Evolutionary conservation across 176 grass and related monocot species (phyloP).

Genomic region (Echinochloa phyllopogon): DNA sequence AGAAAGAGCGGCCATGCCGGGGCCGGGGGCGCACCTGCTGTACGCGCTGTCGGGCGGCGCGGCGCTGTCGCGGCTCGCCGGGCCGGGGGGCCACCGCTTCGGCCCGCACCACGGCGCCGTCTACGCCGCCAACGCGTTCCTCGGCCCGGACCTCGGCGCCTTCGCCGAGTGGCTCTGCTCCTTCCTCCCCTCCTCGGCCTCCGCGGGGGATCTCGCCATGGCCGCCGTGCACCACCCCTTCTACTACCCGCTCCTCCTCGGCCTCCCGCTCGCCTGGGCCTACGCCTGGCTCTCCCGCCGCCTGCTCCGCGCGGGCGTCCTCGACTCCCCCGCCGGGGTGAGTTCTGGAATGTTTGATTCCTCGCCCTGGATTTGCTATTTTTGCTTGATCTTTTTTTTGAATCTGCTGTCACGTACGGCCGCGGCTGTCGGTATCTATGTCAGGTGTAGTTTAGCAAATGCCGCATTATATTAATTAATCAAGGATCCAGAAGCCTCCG

Average conservation of each 20-base stretch:
- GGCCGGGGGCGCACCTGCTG: constrained; percentile 88
- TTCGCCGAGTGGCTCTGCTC: constrained; percentile 93
- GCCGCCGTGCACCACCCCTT: constrained; percentile 78
- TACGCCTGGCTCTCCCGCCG: constrained; percentile 68
- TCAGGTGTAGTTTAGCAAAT: neutral
- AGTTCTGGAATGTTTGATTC: neutral
- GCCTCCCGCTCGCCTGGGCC: constrained; percentile 69
- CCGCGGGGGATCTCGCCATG: constrained; percentile 63
- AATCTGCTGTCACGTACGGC: neutral
- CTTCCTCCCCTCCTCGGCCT: constrained; percentile 32
- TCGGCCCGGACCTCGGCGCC: constrained; percentile 87
- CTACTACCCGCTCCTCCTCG: constrained; percentile 84
- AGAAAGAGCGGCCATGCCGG: constrained; percentile 60
- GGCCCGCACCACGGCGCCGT: constrained; percentile 82
- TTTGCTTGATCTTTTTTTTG: neutral
- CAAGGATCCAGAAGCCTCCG: neutral
- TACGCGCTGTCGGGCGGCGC: constrained; percentile 71
- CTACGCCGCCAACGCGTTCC: constrained; percentile 88
- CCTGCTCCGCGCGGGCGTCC: constrained; percentile 51
- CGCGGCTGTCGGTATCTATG: constrained; percentile 9
- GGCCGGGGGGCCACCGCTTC: constrained; percentile 56
- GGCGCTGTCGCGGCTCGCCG: constrained; percentile 61
- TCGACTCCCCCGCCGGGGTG: constrained; percentile 63
- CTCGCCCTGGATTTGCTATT: neutral
- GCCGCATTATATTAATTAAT: constrained; percentile 23